phyloP scores from a whole-genome alignment of 2,329 filamentous ascomycete genomes.

The Nakataea oryzae region DNA sequence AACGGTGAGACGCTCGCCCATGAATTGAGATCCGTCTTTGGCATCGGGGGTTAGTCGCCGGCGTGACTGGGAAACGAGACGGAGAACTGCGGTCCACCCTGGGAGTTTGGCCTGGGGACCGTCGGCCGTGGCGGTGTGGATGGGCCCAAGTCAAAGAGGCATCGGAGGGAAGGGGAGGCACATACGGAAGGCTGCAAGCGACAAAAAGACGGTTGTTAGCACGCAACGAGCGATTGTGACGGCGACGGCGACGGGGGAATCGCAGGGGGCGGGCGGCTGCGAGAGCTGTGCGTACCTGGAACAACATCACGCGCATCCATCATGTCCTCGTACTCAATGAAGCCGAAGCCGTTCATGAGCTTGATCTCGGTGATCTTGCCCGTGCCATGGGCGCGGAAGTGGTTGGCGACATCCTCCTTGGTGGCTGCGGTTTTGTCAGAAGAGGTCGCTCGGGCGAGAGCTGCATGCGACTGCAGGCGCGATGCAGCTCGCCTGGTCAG shows the following conservation, averaged over 20 bases:
- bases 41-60: constrained; percentile 13
- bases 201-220: constrained; percentile 10
- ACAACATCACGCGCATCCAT: constrained; percentile 98
- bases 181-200: constrained; percentile 10
- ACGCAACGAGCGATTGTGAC: too few relatives aligned
- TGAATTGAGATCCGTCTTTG: constrained; percentile 92
- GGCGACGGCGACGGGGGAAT: constrained; percentile 11
- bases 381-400: constrained; percentile 91
- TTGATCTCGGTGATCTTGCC: constrained; percentile 99
- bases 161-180: not conserved
- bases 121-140: not conserved
- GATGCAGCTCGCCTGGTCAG: not conserved
- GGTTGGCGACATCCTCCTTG: constrained; percentile 91
- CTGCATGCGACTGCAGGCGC: not conserved
- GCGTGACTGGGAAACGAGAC: not conserved
- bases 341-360: constrained; percentile 99
- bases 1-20: constrained; percentile 93
- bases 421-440: constrained; percentile 45
- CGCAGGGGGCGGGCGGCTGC: constrained; percentile 8
- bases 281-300: constrained; percentile 57
- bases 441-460: not conserved
- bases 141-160: not conserved
- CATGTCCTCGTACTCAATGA: constrained; percentile 98
- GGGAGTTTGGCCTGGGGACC: not conserved
- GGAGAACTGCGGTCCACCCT: not conserved